Percentiles rank a stretch among this genome's conserved stretches.
Conservation (phyloP, 2,329 filamentous ascomycete species). For the Fusarium sterilihyphosum region DNA sequence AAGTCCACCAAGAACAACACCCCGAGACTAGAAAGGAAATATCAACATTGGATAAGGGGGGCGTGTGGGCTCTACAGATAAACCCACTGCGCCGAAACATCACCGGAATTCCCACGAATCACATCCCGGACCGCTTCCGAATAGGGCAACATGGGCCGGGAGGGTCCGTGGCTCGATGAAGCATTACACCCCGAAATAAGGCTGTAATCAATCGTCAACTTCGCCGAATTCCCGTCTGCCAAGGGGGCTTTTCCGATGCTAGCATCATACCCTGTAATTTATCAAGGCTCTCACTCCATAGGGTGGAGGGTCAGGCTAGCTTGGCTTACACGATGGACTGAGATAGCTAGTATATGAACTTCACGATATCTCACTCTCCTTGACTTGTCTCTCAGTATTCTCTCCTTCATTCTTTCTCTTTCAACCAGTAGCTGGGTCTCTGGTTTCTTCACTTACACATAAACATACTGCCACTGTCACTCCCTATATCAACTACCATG, state of each 20-base stretch:
- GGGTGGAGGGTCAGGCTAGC: background rate
- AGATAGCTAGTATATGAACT: conserved; percentile 12
- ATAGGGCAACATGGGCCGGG: conserved; percentile 29
- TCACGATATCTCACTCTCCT: background rate
- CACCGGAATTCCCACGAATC: conserved; percentile 33
- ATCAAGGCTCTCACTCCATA: background rate
- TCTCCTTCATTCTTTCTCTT: conserved; percentile 5
- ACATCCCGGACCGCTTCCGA: conserved; percentile 1
- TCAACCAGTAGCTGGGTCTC: conserved; percentile 27
- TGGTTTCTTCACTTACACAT: conserved; percentile 17
- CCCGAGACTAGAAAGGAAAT: background rate
- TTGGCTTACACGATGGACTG: conserved; percentile 1
- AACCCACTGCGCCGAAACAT: conserved; percentile 18
- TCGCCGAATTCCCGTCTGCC: conserved; percentile 36
- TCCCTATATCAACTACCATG: conserved; percentile 9
- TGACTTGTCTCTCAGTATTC: background rate
- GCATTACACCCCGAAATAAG: conserved; percentile 4
- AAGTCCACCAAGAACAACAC: background rate
- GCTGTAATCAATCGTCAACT: conserved; percentile 5
- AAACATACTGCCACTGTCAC: background rate
- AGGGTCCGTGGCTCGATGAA: conserved; percentile 16
- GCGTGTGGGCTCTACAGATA: conserved; percentile 7
- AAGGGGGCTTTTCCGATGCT: conserved; percentile 1
- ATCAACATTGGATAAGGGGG: conserved; percentile 9
- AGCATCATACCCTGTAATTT: background rate